Base-by-base conservation (phyloP, 768 basidiomycete genomes). In the Mycena galericulata region DNA sequence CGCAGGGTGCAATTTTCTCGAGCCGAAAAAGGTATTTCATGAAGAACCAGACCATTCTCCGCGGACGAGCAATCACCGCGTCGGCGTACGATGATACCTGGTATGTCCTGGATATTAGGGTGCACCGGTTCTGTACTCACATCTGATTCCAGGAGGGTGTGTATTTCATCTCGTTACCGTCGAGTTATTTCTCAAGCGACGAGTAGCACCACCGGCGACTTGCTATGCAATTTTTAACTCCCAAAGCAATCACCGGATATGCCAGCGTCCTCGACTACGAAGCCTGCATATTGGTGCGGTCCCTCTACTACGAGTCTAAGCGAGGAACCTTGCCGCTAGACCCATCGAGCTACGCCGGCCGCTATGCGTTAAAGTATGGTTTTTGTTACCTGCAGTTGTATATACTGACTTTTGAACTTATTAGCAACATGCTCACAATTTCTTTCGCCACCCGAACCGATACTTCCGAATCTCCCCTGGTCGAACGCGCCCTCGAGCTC, bases 1-100 rank as follows among this genome's bases (percentile, higher is more conserved):
- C 73, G 12, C 75, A 82, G 45, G 82, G 82, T 20, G 75, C 78
- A 1, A 73, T 74, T 5, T 83, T 82, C 64, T 82, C 81, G 3
- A 66, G 73, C 2, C 76, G 81, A 14, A 77, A 80, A 40, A 65
- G 69, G 15, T 78, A 76, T 40, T 83, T 80, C 61, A 75, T 82
- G 73, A 83, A 83, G 65, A 76, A 73, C 29, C 76, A 82, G 30
- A 75, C 74, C 3, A 79, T 83, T 59, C 74, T 82, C 29, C 59
- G 60, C 20, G 79, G 79, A 14, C 54, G 80, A 3, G 81, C 72
- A 1, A 78, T 82, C 24, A 81, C 81, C 0, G 78, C 78, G 17
- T 73, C 80, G 8, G 67, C 68, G 2, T 82, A 82, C 54, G 73
- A 73, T 26, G 76, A 80, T 26, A 9, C 4, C 10, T 76, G 46